Evolutionary conservation across 495 filamentous ascomycete genomes (phyloP).

Genomic region (Pyrenopolyporus hunteri): DNA sequence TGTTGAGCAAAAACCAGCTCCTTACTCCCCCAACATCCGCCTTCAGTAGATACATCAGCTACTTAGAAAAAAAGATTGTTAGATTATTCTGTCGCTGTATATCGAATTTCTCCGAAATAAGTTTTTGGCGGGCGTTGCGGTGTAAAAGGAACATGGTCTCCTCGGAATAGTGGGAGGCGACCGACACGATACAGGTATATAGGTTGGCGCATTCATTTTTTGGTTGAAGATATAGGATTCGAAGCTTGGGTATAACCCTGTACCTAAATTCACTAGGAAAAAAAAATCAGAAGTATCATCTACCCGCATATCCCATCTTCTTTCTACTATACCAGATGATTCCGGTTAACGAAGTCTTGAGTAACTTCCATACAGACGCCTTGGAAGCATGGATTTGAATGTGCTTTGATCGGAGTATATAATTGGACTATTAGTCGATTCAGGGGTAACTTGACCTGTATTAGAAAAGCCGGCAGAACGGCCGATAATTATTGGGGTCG

Average conservation of each 20-base stretch:
- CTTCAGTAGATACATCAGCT: conserved; percentile 32
- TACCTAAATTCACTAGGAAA: conserved; percentile 7
- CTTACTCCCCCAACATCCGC: conserved; percentile 41
- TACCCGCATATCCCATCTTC: neutral
- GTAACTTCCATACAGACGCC: neutral
- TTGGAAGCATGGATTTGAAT: neutral
- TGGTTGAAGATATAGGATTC: conserved; percentile 2
- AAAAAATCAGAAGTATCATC: conserved; percentile 12
- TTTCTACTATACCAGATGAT: no score
- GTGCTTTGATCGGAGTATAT: neutral
- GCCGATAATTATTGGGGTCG: neutral
- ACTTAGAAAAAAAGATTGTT: neutral
- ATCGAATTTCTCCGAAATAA: neutral
- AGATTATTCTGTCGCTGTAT: conserved; percentile 9
- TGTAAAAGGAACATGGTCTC: conserved; percentile 9
- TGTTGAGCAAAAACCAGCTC: conserved; percentile 37
- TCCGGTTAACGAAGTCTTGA: no score
- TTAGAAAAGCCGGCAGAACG: neutral
- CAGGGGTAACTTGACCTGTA: neutral
- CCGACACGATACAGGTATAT: neutral
- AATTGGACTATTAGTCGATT: conserved; percentile 23
- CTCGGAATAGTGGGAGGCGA: neutral
- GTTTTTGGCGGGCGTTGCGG: conserved; percentile 21
- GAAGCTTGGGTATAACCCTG: conserved; percentile 8
- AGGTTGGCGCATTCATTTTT: conserved; percentile 15